phyloP scores from a whole-genome alignment of 192 early-diverging fungal species.

The Coemansia reversa region DNA sequence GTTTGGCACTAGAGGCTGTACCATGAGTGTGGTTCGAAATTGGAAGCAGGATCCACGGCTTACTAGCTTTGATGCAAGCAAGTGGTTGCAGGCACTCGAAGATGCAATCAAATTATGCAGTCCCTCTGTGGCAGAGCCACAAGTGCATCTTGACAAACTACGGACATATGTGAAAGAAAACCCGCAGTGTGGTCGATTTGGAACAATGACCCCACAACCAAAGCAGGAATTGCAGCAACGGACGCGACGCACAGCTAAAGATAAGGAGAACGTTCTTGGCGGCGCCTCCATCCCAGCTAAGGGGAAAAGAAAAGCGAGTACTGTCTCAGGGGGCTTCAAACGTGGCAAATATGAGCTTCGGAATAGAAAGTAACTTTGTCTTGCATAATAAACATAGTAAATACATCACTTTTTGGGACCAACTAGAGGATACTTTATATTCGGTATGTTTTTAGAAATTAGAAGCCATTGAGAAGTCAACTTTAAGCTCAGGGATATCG shows the following conservation, averaged over 20 bases:
- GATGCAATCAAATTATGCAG: neutral
- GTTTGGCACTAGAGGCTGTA: neutral
- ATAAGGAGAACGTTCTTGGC: neutral
- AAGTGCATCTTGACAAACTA: neutral
- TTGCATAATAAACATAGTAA: neutral
- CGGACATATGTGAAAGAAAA: neutral
- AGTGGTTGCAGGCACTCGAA: neutral
- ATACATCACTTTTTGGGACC: neutral
- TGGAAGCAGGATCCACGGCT: neutral
- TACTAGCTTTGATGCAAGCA: neutral
- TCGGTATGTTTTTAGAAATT: too few species aligned
- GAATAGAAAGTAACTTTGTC: neutral
- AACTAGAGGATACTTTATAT: too few species aligned
- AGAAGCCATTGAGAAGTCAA: too few species aligned
- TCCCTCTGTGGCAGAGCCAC: neutral
- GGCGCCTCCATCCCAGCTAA: neutral
- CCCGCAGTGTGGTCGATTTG: neutral
- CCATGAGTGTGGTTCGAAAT: neutral
- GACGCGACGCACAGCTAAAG: neutral
- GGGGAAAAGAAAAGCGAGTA: neutral
- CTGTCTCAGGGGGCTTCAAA: neutral
- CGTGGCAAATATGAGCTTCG: neutral
- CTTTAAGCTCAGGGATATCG: too few species aligned
- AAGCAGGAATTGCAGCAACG: neutral
- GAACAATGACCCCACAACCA: neutral